Evolutionary conservation across 129 eudicot species (phyloP).

Genomic region (Arctium lappa): DNA sequence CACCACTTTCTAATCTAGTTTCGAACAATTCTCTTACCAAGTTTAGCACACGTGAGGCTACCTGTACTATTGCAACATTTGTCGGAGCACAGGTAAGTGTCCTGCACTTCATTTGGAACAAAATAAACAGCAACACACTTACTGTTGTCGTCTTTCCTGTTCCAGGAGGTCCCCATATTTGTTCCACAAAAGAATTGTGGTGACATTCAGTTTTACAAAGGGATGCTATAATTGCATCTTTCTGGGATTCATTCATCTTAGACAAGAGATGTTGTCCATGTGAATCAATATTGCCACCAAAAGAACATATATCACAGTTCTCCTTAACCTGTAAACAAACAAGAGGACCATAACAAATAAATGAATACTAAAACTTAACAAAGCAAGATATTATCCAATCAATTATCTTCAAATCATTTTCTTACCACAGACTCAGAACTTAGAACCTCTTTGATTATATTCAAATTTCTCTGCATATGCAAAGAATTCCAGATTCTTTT

Average conservation of each 20-base stretch:
- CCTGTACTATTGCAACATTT: slow-evolving; percentile 30
- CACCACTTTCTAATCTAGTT: not conserved
- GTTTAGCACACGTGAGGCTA: slow-evolving; percentile 38
- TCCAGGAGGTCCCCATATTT: slow-evolving; percentile 54
- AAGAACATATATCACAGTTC: not conserved
- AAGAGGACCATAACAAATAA: not conserved
- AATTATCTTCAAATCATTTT: not conserved
- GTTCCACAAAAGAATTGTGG: slow-evolving; percentile 34
- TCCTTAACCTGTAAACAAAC: not conserved
- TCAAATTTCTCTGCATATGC: slow-evolving; percentile 33
- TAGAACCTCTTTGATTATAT: slow-evolving; percentile 38
- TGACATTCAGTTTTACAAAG: slow-evolving; percentile 17
- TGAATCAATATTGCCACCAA: not conserved
- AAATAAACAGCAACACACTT: slow-evolving; percentile 26
- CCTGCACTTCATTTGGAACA: slow-evolving; percentile 32
- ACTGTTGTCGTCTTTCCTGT: slow-evolving; percentile 41
- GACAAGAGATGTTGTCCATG: not conserved
- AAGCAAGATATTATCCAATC: not conserved
- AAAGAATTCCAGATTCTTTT: slow-evolving; percentile 65
- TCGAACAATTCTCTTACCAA: slow-evolving; percentile 21
- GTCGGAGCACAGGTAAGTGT: slow-evolving; percentile 43
- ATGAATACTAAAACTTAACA: not conserved
- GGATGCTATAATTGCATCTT: slow-evolving; percentile 19
- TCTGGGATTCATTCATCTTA: slow-evolving; percentile 31
- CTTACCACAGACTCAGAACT: slow-evolving; percentile 37